These are phyloP conservation scores for Gnaphalium uliginosum DNA, from an alignment of 129 eudicot genomes.

Conservation along the genomic window DNA sequence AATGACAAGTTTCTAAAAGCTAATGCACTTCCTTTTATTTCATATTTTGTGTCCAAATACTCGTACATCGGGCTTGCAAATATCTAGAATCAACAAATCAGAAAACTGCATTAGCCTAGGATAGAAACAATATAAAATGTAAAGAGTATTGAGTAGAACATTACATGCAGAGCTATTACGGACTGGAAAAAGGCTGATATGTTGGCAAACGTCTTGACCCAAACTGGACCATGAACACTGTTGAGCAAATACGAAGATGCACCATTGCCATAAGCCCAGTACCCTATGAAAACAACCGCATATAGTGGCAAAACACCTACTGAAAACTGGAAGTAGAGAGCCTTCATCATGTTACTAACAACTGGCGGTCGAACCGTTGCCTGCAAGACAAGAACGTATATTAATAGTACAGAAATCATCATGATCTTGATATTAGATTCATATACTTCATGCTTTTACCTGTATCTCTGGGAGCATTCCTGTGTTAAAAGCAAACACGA, in stretches of 20 bases:
- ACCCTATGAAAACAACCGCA: constrained; percentile 68
- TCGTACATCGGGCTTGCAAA: constrained; percentile 98
- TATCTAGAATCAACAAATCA: constrained; percentile 48
- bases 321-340: constrained; percentile 83
- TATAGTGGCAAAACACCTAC: constrained; percentile 77
- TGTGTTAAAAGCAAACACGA: constrained; percentile 87
- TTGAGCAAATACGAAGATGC: constrained; percentile 71
- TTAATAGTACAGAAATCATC: constrained; percentile 1
- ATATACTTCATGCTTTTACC: constrained; percentile 34
- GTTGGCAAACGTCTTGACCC: constrained; percentile 73
- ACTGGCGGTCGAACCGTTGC: constrained; percentile 92
- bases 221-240: constrained; percentile 66
- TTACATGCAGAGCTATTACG: constrained; percentile 80
- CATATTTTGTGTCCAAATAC: constrained; percentile 74
- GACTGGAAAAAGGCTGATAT: constrained; percentile 72
- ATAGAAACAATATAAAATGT: neutral
- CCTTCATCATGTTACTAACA: constrained; percentile 89
- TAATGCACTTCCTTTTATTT: constrained; percentile 65
- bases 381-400: constrained; percentile 33
- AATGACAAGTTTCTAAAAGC: constrained; percentile 55
- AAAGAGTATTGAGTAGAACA: constrained; percentile 6
- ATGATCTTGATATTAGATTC: constrained; percentile 4
- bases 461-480: constrained; percentile 99
- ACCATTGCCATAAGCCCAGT: constrained; percentile 90
- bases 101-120: neutral